Evolutionary conservation across 2,329 filamentous ascomycete genomes (phyloP).

Genomic region (Hysterium pulicare): DNA sequence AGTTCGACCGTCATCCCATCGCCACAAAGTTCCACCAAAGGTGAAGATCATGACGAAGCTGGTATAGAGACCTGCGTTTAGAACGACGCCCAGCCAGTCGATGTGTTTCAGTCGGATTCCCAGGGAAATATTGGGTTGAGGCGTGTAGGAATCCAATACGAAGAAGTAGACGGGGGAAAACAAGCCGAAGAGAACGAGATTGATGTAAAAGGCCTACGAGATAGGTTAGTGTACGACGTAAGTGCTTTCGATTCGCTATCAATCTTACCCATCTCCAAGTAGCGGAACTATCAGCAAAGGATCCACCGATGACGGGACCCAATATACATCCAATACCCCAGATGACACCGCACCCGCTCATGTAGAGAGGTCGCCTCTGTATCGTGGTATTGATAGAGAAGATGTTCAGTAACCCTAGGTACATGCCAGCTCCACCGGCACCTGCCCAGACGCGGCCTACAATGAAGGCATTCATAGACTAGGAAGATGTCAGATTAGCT

Average conservation of each 20-base stretch:
- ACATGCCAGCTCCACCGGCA: slow-evolving; percentile 29
- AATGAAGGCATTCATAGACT: slow-evolving; percentile 24
- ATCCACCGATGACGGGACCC: slow-evolving; percentile 32
- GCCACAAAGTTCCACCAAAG: slow-evolving; percentile 49
- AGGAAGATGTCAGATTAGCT: no score
- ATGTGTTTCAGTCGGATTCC: slow-evolving; percentile 5
- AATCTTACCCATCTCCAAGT: slow-evolving; percentile 28
- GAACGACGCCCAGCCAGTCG: slow-evolving; percentile 9
- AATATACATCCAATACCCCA: slow-evolving; percentile 24
- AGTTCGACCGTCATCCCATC: slow-evolving; percentile 43
- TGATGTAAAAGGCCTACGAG: slow-evolving; percentile 52
- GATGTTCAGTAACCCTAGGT: slow-evolving; percentile 17
- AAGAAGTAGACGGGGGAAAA: slow-evolving; percentile 45
- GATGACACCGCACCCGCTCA: slow-evolving; percentile 14
- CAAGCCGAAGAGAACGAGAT: slow-evolving; percentile 47
- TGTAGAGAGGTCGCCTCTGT: slow-evolving; percentile 13
- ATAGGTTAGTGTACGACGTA: no score
- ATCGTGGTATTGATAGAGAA: slow-evolving; percentile 12
- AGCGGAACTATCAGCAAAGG: slow-evolving; percentile 18
- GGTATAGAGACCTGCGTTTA: slow-evolving; percentile 4
- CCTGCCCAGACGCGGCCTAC: slow-evolving; percentile 30
- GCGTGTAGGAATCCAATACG: slow-evolving; percentile 36
- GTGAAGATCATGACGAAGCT: slow-evolving; percentile 47
- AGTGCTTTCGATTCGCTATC: neutral
- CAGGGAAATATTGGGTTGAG: slow-evolving; percentile 8